Evolutionary conservation across 768 basidiomycete genomes (phyloP).

Genomic region (Xerocomellus amylosporus): DNA sequence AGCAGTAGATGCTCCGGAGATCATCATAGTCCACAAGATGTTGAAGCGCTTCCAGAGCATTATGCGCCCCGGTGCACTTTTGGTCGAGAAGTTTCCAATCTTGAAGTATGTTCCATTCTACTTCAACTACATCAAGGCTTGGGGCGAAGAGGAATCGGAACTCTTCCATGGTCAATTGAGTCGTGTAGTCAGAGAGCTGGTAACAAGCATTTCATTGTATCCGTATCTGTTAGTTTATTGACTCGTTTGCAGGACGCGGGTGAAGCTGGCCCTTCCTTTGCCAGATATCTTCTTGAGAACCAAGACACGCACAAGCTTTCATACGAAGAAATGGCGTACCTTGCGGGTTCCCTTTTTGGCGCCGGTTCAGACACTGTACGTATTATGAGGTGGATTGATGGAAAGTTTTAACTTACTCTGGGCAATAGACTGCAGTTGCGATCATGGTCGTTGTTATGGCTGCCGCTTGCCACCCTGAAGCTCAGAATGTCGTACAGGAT

Average conservation of each 20-base stretch:
- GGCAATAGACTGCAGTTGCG: constrained; percentile 47
- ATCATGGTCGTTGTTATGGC: constrained; percentile 58
- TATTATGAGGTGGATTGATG: not conserved
- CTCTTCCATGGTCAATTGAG: constrained; percentile 54
- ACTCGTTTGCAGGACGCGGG: constrained; percentile 18
- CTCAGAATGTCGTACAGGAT: constrained; percentile 49
- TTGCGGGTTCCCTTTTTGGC: constrained; percentile 63
- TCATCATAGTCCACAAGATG: constrained; percentile 33
- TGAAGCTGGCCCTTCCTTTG: constrained; percentile 43
- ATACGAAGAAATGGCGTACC: constrained; percentile 57
- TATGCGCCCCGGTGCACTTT: constrained; percentile 35
- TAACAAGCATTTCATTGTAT: constrained; percentile 14
- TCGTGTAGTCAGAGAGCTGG: constrained; percentile 46
- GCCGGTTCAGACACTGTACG: constrained; percentile 60
- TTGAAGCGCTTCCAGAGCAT: constrained; percentile 35
- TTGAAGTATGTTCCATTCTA: constrained; percentile 58
- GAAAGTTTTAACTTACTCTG: not conserved
- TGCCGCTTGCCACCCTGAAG: constrained; percentile 51
- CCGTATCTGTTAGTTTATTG: not conserved
- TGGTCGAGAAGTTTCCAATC: constrained; percentile 37
- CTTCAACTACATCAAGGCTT: constrained; percentile 51
- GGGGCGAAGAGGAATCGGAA: constrained; percentile 53
- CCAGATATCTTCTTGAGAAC: constrained; percentile 54
- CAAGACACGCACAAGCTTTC: constrained; percentile 53
- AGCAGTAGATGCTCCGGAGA: constrained; percentile 29